phyloP scores from a whole-genome alignment of 2,329 filamentous ascomycete genomes.

The Phyllosticta capitalensis region DNA sequence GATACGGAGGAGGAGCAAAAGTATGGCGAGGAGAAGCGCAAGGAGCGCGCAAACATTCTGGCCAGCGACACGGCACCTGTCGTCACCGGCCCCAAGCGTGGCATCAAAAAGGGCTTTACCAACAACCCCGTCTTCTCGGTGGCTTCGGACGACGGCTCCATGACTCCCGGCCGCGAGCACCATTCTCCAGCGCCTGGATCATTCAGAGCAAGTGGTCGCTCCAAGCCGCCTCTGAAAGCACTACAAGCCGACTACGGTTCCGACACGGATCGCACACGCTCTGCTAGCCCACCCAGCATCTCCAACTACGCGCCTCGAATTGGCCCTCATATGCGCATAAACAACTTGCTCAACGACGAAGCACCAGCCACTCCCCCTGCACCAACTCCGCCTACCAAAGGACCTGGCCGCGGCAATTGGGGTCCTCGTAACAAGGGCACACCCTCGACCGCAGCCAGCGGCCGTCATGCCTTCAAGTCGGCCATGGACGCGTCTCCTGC shows the following conservation, averaged over 20 bases:
- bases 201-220: constrained; percentile 19
- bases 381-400: constrained; percentile 25
- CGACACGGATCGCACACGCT: constrained; percentile 39
- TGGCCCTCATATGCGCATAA: constrained; percentile 39
- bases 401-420: constrained; percentile 42
- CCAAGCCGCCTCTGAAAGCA: constrained; percentile 15
- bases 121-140: constrained; percentile 35
- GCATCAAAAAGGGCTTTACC: constrained; percentile 38
- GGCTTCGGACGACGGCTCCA: constrained; percentile 29
- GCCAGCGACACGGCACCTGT: constrained; percentile 64
- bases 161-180: constrained; percentile 29
- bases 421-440: constrained; percentile 26
- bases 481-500: constrained; percentile 11
- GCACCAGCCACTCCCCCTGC: constrained; percentile 20
- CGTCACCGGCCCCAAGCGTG: constrained; percentile 43
- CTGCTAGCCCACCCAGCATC: constrained; percentile 32
- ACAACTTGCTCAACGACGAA: constrained; percentile 39
- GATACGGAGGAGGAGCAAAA: constrained; percentile 60
- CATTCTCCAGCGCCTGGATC: constrained; percentile 29
- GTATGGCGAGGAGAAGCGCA: constrained; percentile 65
- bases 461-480: constrained; percentile 19
- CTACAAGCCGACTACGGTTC: constrained; percentile 29
- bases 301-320: constrained; percentile 19
- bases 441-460: constrained; percentile 14
- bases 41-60: constrained; percentile 61